phyloP scores from a whole-genome alignment of 2,329 filamentous ascomycete genomes.

The Coleophoma eucalyptorum region DNA sequence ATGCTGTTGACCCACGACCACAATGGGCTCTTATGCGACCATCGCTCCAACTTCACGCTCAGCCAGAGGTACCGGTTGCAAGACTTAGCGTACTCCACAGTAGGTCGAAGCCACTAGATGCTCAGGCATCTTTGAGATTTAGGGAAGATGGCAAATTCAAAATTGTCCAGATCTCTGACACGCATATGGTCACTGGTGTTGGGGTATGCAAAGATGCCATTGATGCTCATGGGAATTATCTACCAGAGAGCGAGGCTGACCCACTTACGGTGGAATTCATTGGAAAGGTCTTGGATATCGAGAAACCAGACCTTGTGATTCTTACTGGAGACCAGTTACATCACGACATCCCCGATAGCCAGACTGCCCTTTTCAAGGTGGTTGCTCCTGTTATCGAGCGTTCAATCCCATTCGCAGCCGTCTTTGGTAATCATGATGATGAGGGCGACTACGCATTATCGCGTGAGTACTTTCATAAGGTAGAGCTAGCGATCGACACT shows the following conservation, averaged over 20 bases:
- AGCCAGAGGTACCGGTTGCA: slow-evolving; percentile 28
- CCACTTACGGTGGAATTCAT: slow-evolving; percentile 86
- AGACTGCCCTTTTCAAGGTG: slow-evolving; percentile 80
- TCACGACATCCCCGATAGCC: slow-evolving; percentile 80
- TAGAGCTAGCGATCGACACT: slow-evolving; percentile 17
- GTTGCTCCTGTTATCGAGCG: slow-evolving; percentile 75
- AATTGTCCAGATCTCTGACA: slow-evolving; percentile 90
- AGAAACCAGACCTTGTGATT: slow-evolving; percentile 87
- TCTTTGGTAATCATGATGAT: slow-evolving; percentile 96
- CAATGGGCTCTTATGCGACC: slow-evolving; percentile 56
- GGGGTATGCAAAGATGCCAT: slow-evolving; percentile 82
- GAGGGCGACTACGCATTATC: slow-evolving; percentile 52
- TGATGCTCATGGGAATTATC: slow-evolving; percentile 28
- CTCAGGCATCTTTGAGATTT: slow-evolving; percentile 47
- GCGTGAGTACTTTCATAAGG: slow-evolving; percentile 28
- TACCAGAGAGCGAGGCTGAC: slow-evolving; percentile 81
- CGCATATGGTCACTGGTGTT: slow-evolving; percentile 85
- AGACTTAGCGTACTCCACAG: slow-evolving; percentile 34
- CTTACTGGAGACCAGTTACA: slow-evolving; percentile 92
- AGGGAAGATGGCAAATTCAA: slow-evolving; percentile 88
- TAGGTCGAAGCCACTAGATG: slow-evolving; percentile 57
- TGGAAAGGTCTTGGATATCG: slow-evolving; percentile 76
- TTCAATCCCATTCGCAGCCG: slow-evolving; percentile 84
- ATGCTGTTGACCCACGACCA: slow-evolving; percentile 79
- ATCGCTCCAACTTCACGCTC: slow-evolving; percentile 30